Conservation (phyloP, 2,329 filamentous ascomycete species). For the Colletotrichum liriopes region DNA sequence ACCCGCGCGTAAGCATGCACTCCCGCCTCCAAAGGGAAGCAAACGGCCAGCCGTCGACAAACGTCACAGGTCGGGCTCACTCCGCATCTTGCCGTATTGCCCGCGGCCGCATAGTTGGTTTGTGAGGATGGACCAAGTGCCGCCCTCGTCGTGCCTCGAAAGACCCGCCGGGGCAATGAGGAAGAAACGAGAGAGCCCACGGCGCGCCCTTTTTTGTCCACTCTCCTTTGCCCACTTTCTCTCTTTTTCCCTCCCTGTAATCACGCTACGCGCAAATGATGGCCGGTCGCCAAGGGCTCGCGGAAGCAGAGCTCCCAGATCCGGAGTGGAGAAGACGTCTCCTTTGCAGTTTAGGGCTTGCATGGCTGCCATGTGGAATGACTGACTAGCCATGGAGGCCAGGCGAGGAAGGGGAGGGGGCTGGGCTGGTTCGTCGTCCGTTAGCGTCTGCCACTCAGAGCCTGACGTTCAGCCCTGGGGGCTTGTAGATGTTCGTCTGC, state of each 20-base stretch:
- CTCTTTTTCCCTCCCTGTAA: background rate
- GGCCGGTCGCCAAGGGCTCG: constrained; percentile 35
- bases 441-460: constrained; percentile 17
- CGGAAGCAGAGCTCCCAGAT: constrained; percentile 40
- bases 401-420: background rate
- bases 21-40: constrained; percentile 2
- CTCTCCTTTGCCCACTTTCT: background rate
- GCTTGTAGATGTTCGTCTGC: background rate
- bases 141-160: constrained; percentile 15
- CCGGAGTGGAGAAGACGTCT: constrained; percentile 37
- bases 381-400: constrained; percentile 24
- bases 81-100: background rate
- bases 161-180: constrained; percentile 13
- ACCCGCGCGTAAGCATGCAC: constrained; percentile 24
- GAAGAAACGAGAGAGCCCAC: constrained; percentile 1
- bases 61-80: too few relatives aligned
- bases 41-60: constrained; percentile 1
- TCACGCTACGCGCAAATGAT: constrained; percentile 30
- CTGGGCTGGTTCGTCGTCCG: constrained; percentile 3
- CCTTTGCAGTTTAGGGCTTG: constrained; percentile 33
- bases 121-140: constrained; percentile 11
- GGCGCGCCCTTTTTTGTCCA: background rate
- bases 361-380: constrained; percentile 44
- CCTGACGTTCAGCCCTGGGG: constrained; percentile 14
- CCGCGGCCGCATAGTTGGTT: background rate